Evolutionary conservation across 306 rosid genomes (phyloP).

Genomic region (Prunus mira): DNA sequence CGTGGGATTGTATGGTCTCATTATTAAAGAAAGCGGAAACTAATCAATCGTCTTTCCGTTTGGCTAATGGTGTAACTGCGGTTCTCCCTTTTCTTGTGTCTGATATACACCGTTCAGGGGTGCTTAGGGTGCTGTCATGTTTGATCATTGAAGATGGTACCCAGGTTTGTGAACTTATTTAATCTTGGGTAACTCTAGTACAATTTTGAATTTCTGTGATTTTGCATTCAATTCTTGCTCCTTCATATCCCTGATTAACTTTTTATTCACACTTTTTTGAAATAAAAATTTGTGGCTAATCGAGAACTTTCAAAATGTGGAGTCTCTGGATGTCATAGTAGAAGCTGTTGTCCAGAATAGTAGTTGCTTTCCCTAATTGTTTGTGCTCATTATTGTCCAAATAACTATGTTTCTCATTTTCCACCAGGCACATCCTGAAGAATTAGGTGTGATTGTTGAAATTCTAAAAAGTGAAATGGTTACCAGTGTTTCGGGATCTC

Average conservation of each 20-base stretch:
- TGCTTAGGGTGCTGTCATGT: conserved; percentile 83
- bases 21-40: conserved; percentile 89
- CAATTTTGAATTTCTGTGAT: background rate
- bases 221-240: background rate
- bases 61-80: conserved; percentile 68
- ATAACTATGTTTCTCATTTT: conserved; percentile 26
- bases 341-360: conserved; percentile 12
- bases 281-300: background rate
- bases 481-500: conserved; percentile 73
- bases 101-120: conserved; percentile 80
- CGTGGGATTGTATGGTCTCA: conserved; percentile 96
- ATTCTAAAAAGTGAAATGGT: conserved; percentile 97
- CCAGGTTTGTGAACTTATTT: conserved; percentile 57
- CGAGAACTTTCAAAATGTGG: background rate
- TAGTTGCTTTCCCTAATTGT: conserved; percentile 14
- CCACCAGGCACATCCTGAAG: conserved; percentile 89
- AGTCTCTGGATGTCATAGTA: background rate
- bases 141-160: conserved; percentile 81
- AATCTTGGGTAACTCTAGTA: background rate
- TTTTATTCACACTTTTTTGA: background rate
- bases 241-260: background rate
- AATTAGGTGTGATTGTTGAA: conserved; percentile 83
- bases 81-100: conserved; percentile 87
- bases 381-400: conserved; percentile 19
- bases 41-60: conserved; percentile 84